A percentile compares a stretch with the other conserved stretches of the same genome.
Conservation (phyloP, 2,329 filamentous ascomycete genomes). For the Colletotrichum zoysiae region DNA sequence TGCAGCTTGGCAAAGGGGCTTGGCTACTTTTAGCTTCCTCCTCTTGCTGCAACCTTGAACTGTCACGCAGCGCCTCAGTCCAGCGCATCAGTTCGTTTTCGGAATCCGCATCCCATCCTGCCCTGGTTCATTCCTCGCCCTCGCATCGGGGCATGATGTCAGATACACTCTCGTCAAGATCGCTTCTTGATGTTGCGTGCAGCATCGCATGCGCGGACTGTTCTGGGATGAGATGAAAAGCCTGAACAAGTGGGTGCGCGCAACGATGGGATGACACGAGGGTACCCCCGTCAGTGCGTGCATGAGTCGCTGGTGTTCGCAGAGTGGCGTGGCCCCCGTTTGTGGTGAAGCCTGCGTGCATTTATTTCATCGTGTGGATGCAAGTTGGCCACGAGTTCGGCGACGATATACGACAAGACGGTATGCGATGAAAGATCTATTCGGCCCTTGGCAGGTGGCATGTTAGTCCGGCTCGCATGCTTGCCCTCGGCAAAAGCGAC, state of each 20-base stretch:
- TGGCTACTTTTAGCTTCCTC: constrained; percentile 5
- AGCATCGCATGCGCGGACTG: background rate
- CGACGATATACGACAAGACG: background rate
- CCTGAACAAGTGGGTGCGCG: background rate
- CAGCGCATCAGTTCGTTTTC: constrained; percentile 9
- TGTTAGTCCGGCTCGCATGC: background rate
- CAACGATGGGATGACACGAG: constrained; percentile 5
- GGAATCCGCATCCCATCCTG: background rate
- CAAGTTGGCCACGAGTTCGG: background rate
- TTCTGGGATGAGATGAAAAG: constrained; percentile 3
- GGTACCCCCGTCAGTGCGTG: constrained; percentile 10
- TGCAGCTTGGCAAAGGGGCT: constrained; percentile 5
- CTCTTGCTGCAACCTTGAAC: constrained; percentile 6
- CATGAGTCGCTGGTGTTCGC: constrained; percentile 12
- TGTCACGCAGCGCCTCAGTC: background rate
- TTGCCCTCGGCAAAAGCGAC: constrained; percentile 10
- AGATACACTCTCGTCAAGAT: background rate
- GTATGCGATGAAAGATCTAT: background rate
- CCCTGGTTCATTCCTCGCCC: background rate
- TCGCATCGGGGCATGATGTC: constrained; percentile 1
- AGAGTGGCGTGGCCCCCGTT: constrained; percentile 10
- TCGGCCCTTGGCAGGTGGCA: background rate
- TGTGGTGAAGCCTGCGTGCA: constrained; percentile 1
- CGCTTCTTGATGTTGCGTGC: background rate
- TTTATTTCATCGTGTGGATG: background rate